Conservation (phyloP, 331 rosid genomes). For the Cydonia oblonga region DNA sequence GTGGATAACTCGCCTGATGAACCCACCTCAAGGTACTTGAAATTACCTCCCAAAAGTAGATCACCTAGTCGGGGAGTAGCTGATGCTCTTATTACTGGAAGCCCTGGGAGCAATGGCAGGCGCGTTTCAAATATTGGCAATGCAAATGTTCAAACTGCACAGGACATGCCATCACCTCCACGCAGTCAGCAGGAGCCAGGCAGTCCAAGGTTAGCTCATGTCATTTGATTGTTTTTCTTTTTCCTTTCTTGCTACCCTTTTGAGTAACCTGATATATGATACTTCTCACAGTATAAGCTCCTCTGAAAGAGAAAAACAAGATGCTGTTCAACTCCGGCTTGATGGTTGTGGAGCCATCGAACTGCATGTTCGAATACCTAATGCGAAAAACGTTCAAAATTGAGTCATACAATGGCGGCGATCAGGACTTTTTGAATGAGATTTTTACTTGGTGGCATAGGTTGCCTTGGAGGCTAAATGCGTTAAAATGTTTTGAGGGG, state of each 20-base stretch:
- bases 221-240: not conserved
- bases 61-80: constrained; percentile 59
- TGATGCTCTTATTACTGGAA: constrained; percentile 43
- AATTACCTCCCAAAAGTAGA: constrained; percentile 92
- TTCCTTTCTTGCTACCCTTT: not conserved
- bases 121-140: constrained; percentile 36
- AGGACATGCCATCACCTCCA: constrained; percentile 55
- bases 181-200: constrained; percentile 51
- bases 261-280: constrained; percentile 15
- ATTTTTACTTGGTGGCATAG: constrained; percentile 83
- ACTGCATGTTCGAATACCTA: constrained; percentile 48
- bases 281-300: constrained; percentile 44
- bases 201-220: constrained; percentile 66
- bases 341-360: constrained; percentile 74
- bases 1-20: constrained; percentile 46
- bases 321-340: constrained; percentile 64
- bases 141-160: constrained; percentile 38
- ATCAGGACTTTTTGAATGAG: constrained; percentile 73
- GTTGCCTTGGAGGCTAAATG: constrained; percentile 35
- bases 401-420: constrained; percentile 61
- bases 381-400: constrained; percentile 26
- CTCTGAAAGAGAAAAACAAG: constrained; percentile 58
- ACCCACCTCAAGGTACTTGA: constrained; percentile 54
- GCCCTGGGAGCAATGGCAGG: constrained; percentile 79
- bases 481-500: constrained; percentile 17